phyloP scores from a whole-genome alignment of 2,329 filamentous ascomycete genomes.

The Epichloe typhina region DNA sequence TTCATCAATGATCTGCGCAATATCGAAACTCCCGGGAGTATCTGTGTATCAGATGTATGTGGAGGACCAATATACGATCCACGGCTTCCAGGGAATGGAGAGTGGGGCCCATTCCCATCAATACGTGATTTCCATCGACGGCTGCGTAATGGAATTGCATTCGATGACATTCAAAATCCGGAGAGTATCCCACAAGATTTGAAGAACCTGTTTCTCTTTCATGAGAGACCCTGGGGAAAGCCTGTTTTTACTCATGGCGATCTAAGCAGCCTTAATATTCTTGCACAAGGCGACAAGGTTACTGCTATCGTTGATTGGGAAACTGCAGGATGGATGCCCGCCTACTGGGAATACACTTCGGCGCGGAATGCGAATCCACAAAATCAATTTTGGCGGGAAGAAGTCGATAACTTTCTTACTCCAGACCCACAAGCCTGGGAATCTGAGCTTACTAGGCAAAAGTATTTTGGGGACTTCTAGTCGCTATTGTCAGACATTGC shows the following conservation, averaged over 20 bases:
- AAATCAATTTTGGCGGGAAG: slow-evolving; percentile 11
- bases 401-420: slow-evolving; percentile 9
- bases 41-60: slow-evolving; percentile 11
- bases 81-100: slow-evolving; percentile 9
- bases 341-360: slow-evolving; percentile 21
- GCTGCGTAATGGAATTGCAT: slow-evolving; percentile 14
- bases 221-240: slow-evolving; percentile 20
- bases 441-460: slow-evolving; percentile 10
- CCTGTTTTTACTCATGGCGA: slow-evolving; percentile 34
- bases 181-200: slow-evolving; percentile 11
- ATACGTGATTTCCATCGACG: slow-evolving; percentile 19
- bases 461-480: slow-evolving; percentile 9
- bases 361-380: slow-evolving; percentile 9
- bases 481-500: too few relatives aligned
- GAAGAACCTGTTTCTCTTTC: slow-evolving; percentile 19
- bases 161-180: too few relatives aligned
- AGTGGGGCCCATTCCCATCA: slow-evolving; percentile 19
- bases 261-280: slow-evolving; percentile 29
- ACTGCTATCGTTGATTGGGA: slow-evolving; percentile 30
- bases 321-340: slow-evolving; percentile 18
- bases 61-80: slow-evolving; percentile 15
- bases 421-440: slow-evolving; percentile 7
- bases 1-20: slow-evolving; percentile 13
- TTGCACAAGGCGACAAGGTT: slow-evolving; percentile 26
- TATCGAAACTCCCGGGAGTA: slow-evolving; percentile 9